phyloP scores from a whole-genome alignment of 345 rosid genomes.

The Nasturtium officinale region DNA sequence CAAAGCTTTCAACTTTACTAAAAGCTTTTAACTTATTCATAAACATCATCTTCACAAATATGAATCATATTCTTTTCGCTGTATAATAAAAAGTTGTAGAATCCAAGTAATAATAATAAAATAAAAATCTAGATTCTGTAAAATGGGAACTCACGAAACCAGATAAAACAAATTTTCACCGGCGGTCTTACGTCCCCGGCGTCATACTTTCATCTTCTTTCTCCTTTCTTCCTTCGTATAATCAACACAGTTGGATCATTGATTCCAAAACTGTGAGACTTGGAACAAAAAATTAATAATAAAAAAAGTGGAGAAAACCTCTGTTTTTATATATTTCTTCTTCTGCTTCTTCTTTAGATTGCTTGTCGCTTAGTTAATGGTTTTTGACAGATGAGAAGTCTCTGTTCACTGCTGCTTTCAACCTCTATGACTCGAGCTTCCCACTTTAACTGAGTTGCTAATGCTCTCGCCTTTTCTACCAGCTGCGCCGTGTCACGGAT shows the following conservation, averaged over 20 bases:
- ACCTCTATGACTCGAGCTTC: constrained; percentile 86
- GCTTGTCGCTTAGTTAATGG: constrained; percentile 76
- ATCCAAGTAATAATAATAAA: constrained; percentile 7
- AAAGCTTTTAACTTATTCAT: constrained; percentile 53
- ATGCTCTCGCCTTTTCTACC: constrained; percentile 76
- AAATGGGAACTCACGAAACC: constrained; percentile 38
- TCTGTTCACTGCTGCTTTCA: constrained; percentile 86
- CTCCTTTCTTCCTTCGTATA: constrained; percentile 46
- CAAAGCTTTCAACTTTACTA: background rate
- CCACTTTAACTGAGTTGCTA: constrained; percentile 79
- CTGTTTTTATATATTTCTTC: constrained; percentile 30
- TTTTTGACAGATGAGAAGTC: constrained; percentile 92
- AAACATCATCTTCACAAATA: constrained; percentile 71
- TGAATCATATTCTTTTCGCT: constrained; percentile 41
- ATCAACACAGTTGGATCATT: constrained; percentile 48
- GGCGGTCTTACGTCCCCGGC: constrained; percentile 48
- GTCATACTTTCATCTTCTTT: constrained; percentile 34
- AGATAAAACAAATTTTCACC: constrained; percentile 31
- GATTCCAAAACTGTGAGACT: constrained; percentile 32
- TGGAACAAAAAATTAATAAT: constrained; percentile 26
- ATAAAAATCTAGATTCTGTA: constrained; percentile 43
- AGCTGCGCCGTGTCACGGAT: constrained; percentile 72
- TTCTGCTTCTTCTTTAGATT: constrained; percentile 42
- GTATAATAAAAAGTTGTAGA: constrained; percentile 30
- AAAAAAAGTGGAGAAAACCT: constrained; percentile 31